Evolutionary conservation across 202 grass and related monocot species (phyloP).

Genomic region (Carex sylvatica): DNA sequence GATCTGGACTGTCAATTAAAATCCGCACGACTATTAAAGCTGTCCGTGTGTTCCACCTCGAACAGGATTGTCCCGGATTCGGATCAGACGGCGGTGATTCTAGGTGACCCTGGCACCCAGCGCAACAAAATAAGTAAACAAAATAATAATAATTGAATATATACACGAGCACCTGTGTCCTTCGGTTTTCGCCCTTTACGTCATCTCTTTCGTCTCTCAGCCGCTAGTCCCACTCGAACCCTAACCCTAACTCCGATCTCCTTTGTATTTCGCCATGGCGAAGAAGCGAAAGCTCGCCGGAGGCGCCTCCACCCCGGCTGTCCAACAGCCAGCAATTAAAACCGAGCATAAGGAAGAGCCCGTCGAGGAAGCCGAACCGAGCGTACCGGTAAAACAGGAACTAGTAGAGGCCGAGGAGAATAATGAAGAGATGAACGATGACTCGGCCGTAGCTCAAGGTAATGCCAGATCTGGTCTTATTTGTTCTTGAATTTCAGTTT

Average conservation of each 20-base stretch:
- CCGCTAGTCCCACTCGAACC: constrained; percentile 34
- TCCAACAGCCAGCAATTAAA: not conserved
- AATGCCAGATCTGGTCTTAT: not conserved
- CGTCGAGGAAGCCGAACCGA: constrained; percentile 10
- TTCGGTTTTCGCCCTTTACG: not conserved
- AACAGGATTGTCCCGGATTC: no score
- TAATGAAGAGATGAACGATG: not conserved
- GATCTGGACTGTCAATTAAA: no score
- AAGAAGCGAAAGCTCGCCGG: constrained; percentile 85
- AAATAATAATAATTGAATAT: constrained; percentile 10
- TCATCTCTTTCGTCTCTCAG: not conserved
- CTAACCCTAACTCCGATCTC: constrained; percentile 32
- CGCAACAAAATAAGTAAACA: not conserved
- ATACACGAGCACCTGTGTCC: not conserved
- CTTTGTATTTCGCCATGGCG: constrained; percentile 46
- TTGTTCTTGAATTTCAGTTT: not conserved
- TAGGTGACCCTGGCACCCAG: no score
- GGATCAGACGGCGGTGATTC: no score
- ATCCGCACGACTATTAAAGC: no score
- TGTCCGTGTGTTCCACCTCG: no score
- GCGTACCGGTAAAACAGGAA: not conserved
- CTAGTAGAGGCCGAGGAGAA: not conserved
- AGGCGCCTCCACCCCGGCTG: constrained; percentile 4
- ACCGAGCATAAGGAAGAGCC: constrained; percentile 8
- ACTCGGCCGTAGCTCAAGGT: constrained; percentile 4